phyloP scores from a whole-genome alignment of 208 protist genomes.

The Porcisia hertigi region DNA sequence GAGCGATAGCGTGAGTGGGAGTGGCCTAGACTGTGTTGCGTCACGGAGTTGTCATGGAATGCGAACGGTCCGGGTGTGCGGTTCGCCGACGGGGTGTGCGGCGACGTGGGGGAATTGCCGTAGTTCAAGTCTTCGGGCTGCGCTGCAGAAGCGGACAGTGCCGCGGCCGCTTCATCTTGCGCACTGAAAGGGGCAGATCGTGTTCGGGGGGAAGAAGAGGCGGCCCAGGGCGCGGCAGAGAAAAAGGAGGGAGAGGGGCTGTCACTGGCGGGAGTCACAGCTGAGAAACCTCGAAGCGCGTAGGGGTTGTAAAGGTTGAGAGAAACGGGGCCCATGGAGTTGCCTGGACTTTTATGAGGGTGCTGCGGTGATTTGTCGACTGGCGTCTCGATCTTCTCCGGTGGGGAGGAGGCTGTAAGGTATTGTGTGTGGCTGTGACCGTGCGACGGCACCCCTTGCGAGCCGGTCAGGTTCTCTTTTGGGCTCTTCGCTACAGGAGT shows the following conservation, averaged over 20 bases:
- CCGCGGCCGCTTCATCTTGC: not conserved
- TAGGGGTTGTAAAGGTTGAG: not conserved
- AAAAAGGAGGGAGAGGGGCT: constrained; percentile 11
- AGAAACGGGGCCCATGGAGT: not conserved
- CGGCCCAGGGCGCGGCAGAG: not conserved
- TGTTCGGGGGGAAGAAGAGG: not conserved
- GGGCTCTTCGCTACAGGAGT: not conserved
- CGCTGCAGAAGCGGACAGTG: not conserved
- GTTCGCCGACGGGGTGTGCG: constrained; percentile 41
- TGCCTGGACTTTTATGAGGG: not conserved
- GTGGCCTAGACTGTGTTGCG: constrained; percentile 14
- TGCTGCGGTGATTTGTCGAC: not conserved
- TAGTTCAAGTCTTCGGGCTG: not conserved
- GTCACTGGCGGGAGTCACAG: not conserved
- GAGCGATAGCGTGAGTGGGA: constrained; percentile 17
- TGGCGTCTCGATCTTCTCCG: not conserved
- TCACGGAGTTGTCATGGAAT: constrained; percentile 12
- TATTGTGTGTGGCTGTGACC: not conserved
- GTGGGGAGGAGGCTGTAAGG: not conserved
- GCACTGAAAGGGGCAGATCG: constrained; percentile 3
- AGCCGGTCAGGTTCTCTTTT: not conserved
- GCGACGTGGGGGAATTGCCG: constrained; percentile 18
- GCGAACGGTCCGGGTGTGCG: constrained; percentile 14
- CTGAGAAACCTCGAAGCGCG: constrained; percentile 16
- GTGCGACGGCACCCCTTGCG: not conserved